A percentile compares a stretch with the other conserved stretches of the same genome.
Conservation (phyloP, 2,329 filamentous ascomycete species). For the Colletotrichum lini region DNA sequence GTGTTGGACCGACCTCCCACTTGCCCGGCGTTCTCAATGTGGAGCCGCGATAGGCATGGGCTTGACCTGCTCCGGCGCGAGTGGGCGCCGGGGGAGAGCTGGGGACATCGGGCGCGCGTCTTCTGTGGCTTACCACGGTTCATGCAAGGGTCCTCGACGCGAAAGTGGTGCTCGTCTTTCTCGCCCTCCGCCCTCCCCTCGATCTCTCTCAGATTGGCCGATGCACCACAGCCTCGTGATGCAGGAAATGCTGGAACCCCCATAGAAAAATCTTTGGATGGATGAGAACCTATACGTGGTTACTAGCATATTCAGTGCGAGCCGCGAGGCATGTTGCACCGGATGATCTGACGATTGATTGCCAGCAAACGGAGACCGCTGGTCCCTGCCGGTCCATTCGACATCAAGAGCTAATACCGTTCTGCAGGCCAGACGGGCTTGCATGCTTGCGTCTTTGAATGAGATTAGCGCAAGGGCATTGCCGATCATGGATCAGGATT, state of each 20-base stretch:
- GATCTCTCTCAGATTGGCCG: conserved; percentile 14
- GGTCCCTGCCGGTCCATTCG: neutral
- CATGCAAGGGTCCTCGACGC: conserved; percentile 18
- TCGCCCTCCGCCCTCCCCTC: neutral
- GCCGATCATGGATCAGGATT: conserved; percentile 31
- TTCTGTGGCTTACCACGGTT: conserved; percentile 30
- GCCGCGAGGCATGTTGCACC: conserved; percentile 25
- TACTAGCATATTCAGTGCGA: conserved; percentile 25
- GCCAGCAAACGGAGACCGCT: neutral
- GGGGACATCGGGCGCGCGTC: conserved; percentile 35
- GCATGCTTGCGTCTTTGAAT: conserved; percentile 34
- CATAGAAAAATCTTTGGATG: conserved; percentile 5
- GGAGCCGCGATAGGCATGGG: conserved; percentile 18
- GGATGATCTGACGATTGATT: conserved; percentile 31
- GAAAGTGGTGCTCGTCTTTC: conserved; percentile 22
- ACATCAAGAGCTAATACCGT: conserved; percentile 15
- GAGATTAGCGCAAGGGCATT: conserved; percentile 38
- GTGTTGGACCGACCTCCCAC: conserved; percentile 26
- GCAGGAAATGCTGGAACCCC: conserved; percentile 35
- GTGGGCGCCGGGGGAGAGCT: conserved; percentile 17
- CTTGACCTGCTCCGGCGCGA: conserved; percentile 26
- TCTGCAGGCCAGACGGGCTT: conserved; percentile 20
- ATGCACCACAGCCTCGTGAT: conserved; percentile 15
- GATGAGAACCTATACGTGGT: conserved; percentile 7
- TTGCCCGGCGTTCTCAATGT: conserved; percentile 8